Evolutionary conservation across 1,284 basidiomycete species (phyloP).

Genomic region (Trichosporon sp.): DNA sequence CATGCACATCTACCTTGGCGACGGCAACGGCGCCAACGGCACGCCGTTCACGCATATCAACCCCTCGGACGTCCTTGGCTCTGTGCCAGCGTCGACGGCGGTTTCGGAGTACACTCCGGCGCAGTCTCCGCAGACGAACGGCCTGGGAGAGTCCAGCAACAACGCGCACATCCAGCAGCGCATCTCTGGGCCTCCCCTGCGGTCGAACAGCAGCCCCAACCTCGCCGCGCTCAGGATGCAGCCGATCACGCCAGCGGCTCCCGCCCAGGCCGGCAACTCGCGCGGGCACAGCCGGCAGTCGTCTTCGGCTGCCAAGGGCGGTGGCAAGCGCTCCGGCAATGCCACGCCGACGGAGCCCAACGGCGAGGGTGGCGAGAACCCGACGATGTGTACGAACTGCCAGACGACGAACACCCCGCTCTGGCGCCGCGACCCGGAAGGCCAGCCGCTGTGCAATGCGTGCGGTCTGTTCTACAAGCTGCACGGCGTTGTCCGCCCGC

Average conservation of each 20-base stretch:
- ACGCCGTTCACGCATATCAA: slow-evolving; percentile 75
- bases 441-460: slow-evolving; percentile 85
- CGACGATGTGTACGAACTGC: slow-evolving; percentile 89
- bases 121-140: slow-evolving; percentile 32
- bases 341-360: slow-evolving; percentile 11
- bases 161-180: slow-evolving; percentile 27
- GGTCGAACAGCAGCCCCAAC: slow-evolving; percentile 48
- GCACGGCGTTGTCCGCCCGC: slow-evolving; percentile 86
- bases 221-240: slow-evolving; percentile 30
- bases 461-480: slow-evolving; percentile 91
- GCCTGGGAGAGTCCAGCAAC: neutral
- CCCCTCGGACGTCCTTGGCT: slow-evolving; percentile 70
- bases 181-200: slow-evolving; percentile 22
- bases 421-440: slow-evolving; percentile 92
- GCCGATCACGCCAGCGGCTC: neutral
- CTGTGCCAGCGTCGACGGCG: neutral
- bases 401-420: slow-evolving; percentile 92
- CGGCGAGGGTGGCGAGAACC: slow-evolving; percentile 55
- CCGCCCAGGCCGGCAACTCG: neutral
- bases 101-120: slow-evolving; percentile 7
- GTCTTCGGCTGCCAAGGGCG: neutral
- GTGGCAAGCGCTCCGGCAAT: slow-evolving; percentile 9
- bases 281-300: neutral
- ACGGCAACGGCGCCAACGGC: slow-evolving; percentile 29
- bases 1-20: slow-evolving; percentile 49